Evolutionary conservation across 495 filamentous ascomycete genomes (phyloP).

Genomic region (Penicillium macrosclerotiorum): DNA sequence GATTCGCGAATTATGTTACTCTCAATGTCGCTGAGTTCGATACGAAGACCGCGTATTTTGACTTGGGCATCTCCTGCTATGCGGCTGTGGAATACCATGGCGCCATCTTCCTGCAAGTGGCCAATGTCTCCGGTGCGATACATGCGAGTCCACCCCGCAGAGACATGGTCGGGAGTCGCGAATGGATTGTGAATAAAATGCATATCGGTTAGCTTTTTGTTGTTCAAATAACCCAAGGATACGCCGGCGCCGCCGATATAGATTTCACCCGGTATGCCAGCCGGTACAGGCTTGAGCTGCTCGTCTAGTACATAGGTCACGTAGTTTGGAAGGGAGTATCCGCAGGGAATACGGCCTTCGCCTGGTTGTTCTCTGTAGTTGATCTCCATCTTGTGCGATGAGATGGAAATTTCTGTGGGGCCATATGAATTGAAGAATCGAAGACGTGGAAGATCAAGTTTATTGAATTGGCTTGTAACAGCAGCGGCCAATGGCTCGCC

Average conservation of each 20-base stretch:
- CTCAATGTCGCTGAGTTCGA: slow-evolving; percentile 52
- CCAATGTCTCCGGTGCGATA: slow-evolving; percentile 45
- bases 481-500: slow-evolving; percentile 21
- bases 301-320: slow-evolving; percentile 42
- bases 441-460: slow-evolving; percentile 11
- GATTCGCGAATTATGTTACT: slow-evolving; percentile 25
- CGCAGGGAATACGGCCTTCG: slow-evolving; percentile 19
- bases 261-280: slow-evolving; percentile 43
- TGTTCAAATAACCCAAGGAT: slow-evolving; percentile 37
- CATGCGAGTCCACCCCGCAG: slow-evolving; percentile 31
- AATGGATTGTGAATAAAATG: slow-evolving; percentile 38
- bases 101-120: slow-evolving; percentile 31
- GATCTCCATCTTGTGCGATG: slow-evolving; percentile 4
- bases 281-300: slow-evolving; percentile 30
- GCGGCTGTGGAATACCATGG: slow-evolving; percentile 35
- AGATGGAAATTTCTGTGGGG: slow-evolving; percentile 22
- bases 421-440: slow-evolving; percentile 28
- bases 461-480: slow-evolving; percentile 8
- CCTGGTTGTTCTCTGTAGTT: neutral
- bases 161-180: slow-evolving; percentile 11
- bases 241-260: slow-evolving; percentile 41
- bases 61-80: slow-evolving; percentile 45
- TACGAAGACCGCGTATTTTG: slow-evolving; percentile 50
- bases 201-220: slow-evolving; percentile 20
- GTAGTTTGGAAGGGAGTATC: slow-evolving; percentile 38